Evolutionary conservation across 129 eudicot genomes (phyloP), one percentile per base, ranked within the genome.

Genomic region (Centrapalus pauciflorus): DNA sequence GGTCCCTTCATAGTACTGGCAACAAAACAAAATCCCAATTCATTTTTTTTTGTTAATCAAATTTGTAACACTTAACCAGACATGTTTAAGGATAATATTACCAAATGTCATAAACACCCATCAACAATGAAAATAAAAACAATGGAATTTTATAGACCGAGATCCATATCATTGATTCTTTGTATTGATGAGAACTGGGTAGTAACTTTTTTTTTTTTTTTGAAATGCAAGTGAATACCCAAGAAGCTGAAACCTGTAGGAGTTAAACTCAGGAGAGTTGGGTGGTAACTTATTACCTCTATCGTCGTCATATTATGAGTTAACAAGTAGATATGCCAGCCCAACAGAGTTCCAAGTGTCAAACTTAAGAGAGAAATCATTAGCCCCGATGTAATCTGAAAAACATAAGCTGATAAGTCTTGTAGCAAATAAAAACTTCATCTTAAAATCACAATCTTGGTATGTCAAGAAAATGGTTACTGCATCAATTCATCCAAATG

Each of bases 271-370:
- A n/a, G n/a, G n/a, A n/a, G n/a, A n/a, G n/a, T n/a, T n/a, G n/a
- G 7, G 5, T 19, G 30, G 11, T 10, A 23, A 3, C 23, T 3
- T 27, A 38, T 41, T 84, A 90, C 97, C 92, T 90, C 97, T 68
- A 90, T 87, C 13, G 97, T 87, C 6, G 97, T 90, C 97, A 82
- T 76, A 63, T 90, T 87, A 43, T 67, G 95, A 5, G 72, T 46
- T 60, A 83, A 61, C 40, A 90, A 83, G 66, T 84, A 87, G n/a
- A 90, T 56, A 71, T 87, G 87, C 95, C 95, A 90, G 49, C 86
- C 76, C 72, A 87, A 76, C 38, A 90, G 85, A 54, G 82, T 80
- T 71, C 84, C 90, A 8, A 87, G 77, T 24, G 83, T 79, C 61
- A 87, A 50, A 75, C 81, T 71, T 76, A 90, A 74, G 37, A 81